A percentile compares a stretch with the other conserved stretches of the same genome.
These are phyloP conservation scores for Tulasnella sp. DNA, from an alignment of 768 basidiomycete species.

Conservation along the genomic window DNA sequence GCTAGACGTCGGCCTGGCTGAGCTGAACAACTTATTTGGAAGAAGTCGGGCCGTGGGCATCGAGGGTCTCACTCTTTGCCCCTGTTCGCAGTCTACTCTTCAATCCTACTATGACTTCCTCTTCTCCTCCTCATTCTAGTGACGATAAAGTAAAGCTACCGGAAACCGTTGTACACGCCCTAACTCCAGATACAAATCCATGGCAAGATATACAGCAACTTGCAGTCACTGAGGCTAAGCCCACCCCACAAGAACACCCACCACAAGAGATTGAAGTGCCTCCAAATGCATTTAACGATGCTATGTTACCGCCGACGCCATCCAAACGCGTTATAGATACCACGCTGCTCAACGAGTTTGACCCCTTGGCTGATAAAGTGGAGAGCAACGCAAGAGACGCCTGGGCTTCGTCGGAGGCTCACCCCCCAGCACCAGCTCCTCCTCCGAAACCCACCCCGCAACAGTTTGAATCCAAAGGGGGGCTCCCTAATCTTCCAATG, in stretches of 20 bases:
- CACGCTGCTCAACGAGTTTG: conserved; percentile 52
- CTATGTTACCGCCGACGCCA: background rate
- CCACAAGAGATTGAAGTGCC: background rate
- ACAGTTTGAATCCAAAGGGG: background rate
- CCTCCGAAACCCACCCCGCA: background rate
- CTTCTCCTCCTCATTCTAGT: background rate
- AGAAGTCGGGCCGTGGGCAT: background rate
- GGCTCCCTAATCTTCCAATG: background rate
- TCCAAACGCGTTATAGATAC: conserved; percentile 1
- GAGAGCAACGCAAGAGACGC: conserved; percentile 55
- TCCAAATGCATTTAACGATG: conserved; percentile 5
- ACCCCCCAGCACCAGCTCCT: conserved; percentile 43
- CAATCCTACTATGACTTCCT: background rate
- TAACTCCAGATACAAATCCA: conserved; percentile 1
- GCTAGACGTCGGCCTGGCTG: no score
- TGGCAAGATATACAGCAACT: background rate
- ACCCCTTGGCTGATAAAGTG: conserved; percentile 52
- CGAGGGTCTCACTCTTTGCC: background rate
- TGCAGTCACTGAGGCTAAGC: background rate
- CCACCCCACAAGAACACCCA: background rate
- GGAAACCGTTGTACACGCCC: background rate
- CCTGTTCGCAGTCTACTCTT: background rate
- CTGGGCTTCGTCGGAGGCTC: conserved; percentile 55
- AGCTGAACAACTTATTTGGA: background rate
- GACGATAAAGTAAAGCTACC: background rate